Conservation (phyloP, 495 filamentous ascomycete genomes). For the Cenococcum geophilum region DNA sequence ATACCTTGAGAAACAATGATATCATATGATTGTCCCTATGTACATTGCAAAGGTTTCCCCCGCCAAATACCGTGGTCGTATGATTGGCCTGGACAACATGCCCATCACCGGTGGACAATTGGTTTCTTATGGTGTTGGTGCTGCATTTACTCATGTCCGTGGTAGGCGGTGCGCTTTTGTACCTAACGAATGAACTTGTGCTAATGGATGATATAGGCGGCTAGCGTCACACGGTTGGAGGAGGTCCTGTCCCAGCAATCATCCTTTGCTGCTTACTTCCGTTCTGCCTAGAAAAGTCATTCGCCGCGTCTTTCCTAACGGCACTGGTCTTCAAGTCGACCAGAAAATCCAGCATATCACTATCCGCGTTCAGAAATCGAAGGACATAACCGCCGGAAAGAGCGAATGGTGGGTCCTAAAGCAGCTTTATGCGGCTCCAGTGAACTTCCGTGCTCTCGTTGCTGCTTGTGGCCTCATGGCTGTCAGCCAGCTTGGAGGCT, state of each 20-base stretch:
- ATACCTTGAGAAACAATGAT: background rate
- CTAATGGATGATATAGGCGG: conserved; percentile 19
- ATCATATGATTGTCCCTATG: conserved; percentile 41
- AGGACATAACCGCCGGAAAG: conserved; percentile 36
- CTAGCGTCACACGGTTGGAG: conserved; percentile 48
- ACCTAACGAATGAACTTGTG: background rate
- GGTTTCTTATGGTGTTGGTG: conserved; percentile 47
- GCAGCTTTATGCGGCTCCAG: conserved; percentile 43
- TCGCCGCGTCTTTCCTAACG: conserved; percentile 39
- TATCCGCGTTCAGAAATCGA: conserved; percentile 39
- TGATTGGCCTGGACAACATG: conserved; percentile 54
- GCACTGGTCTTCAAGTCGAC: conserved; percentile 38
- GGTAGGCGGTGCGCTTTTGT: background rate
- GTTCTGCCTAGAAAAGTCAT: conserved; percentile 43
- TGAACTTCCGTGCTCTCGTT: conserved; percentile 46
- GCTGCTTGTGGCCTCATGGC: conserved; percentile 48
- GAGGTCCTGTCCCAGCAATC: conserved; percentile 47
- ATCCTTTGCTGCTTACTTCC: conserved; percentile 42
- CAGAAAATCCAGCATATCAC: conserved; percentile 40
- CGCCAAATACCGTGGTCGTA: conserved; percentile 47
- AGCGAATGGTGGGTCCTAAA: conserved; percentile 41
- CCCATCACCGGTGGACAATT: conserved; percentile 50
- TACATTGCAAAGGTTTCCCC: conserved; percentile 48
- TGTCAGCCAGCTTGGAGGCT: conserved; percentile 45
- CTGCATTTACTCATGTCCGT: conserved; percentile 46